These are phyloP conservation scores for Phytophthora chlamydospora DNA, from an alignment of 352 stramenopile genomes.

Conservation along the genomic window DNA sequence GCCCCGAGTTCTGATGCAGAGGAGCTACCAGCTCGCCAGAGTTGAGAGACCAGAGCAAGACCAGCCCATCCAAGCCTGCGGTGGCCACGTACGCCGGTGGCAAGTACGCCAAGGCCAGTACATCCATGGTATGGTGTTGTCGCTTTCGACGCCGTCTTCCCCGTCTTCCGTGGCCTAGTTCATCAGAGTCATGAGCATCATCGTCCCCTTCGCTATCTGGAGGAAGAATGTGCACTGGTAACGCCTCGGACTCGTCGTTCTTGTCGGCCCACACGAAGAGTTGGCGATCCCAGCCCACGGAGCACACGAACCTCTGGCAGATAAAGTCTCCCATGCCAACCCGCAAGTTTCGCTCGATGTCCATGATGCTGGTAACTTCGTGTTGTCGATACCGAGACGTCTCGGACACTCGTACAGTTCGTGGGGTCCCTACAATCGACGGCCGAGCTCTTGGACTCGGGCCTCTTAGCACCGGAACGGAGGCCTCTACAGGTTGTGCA, in stretches of 20 bases:
- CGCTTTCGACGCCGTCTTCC: slow-evolving; percentile 34
- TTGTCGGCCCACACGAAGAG: slow-evolving; percentile 88
- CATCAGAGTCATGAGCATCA: slow-evolving; percentile 25
- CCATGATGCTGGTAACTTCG: slow-evolving; percentile 83
- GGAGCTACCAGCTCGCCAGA: slow-evolving; percentile 71
- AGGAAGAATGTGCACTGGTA: slow-evolving; percentile 64
- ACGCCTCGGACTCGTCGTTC: slow-evolving; percentile 72
- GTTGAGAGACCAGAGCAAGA: slow-evolving; percentile 83
- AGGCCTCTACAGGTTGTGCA: slow-evolving; percentile 12
- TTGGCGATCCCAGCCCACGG: slow-evolving; percentile 82
- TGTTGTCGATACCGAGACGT: slow-evolving; percentile 68
- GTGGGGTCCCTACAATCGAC: slow-evolving; percentile 1
- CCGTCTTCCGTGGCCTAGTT: slow-evolving; percentile 22
- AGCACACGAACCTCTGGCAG: slow-evolving; percentile 83
- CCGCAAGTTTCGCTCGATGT: slow-evolving; percentile 78
- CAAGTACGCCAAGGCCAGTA: slow-evolving; percentile 72
- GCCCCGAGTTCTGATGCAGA: slow-evolving; percentile 61
- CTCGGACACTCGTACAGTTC: slow-evolving; percentile 17
- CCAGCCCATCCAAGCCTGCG: slow-evolving; percentile 69
- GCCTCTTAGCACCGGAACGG: slow-evolving; percentile 10
- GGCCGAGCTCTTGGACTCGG: slow-evolving; percentile 16
- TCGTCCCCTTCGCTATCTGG: slow-evolving; percentile 34
- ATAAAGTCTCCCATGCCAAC: slow-evolving; percentile 86
- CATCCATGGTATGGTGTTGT: slow-evolving; percentile 65
- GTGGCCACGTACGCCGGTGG: slow-evolving; percentile 76